These are phyloP conservation scores for Penicillium sp. DNA, from an alignment of 2,329 filamentous ascomycete species.

Conservation along the genomic window DNA sequence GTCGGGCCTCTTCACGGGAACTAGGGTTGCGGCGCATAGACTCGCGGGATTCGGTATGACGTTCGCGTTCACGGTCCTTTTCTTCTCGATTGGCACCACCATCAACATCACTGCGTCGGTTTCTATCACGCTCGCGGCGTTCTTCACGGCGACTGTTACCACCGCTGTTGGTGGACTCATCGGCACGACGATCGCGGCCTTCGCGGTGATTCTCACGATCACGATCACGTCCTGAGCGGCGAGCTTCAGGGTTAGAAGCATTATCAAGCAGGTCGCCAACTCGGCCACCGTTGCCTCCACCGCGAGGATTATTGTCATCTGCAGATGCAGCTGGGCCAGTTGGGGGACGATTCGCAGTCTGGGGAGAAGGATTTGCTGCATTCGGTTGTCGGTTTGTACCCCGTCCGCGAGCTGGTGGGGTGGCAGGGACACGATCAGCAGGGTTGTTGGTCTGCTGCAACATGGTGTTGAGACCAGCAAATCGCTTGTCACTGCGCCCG, in stretches of 20 bases:
- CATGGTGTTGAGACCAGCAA: conserved; percentile 48
- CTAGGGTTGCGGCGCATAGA: conserved; percentile 31
- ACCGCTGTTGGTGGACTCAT: conserved; percentile 26
- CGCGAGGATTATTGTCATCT: conserved; percentile 26
- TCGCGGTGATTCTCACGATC: conserved; percentile 34
- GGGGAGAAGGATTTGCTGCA: conserved; percentile 33
- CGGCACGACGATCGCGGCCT: conserved; percentile 29
- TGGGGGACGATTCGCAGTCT: conserved; percentile 30
- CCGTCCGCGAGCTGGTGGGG: conserved; percentile 42
- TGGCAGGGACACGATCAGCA: conserved; percentile 32
- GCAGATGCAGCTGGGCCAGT: conserved; percentile 30
- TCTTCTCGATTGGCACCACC: conserved; percentile 19
- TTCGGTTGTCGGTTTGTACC: conserved; percentile 38
- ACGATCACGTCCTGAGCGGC: conserved; percentile 30
- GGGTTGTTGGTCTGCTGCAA: conserved; percentile 41
- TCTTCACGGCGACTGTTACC: conserved; percentile 38
- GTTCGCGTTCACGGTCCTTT: conserved; percentile 21
- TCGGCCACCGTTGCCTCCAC: conserved; percentile 30
- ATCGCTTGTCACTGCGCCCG: conserved; percentile 47
- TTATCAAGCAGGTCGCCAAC: conserved; percentile 38
- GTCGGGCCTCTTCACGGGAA: conserved; percentile 36
- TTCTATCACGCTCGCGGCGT: conserved; percentile 37
- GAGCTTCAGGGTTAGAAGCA: conserved; percentile 29
- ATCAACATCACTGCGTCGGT: conserved; percentile 33
- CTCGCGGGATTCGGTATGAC: conserved; percentile 31